phyloP scores from a whole-genome alignment of 2,329 filamentous ascomycete genomes.

The Penicillium vulpinum region DNA sequence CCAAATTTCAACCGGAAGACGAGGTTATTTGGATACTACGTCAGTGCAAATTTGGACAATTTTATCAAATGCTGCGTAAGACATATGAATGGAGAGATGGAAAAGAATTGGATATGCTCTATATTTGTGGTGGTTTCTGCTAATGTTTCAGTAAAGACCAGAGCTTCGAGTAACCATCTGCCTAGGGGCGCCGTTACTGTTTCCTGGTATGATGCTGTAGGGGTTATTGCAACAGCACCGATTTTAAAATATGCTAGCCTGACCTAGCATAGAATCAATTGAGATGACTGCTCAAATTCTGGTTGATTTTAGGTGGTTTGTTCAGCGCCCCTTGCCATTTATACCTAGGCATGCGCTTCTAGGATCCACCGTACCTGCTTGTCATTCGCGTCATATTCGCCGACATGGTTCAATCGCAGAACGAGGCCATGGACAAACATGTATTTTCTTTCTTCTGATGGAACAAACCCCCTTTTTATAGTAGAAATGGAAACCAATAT shows the following conservation, averaged over 20 bases:
- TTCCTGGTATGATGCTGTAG: background rate
- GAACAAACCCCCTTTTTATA: background rate
- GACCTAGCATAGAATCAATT: background rate
- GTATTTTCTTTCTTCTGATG: too few species aligned
- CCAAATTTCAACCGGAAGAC: background rate
- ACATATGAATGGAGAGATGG: too few species aligned
- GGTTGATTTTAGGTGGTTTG: background rate
- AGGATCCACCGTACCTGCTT: background rate
- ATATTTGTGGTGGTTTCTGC: too few species aligned
- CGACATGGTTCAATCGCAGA: background rate
- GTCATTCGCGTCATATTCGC: background rate
- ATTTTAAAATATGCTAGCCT: background rate
- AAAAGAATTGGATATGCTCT: background rate
- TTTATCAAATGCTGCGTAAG: too few species aligned
- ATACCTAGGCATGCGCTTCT: background rate
- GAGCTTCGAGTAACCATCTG: background rate
- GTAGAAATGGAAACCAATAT: background rate
- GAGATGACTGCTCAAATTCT: background rate
- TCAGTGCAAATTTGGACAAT: too few species aligned
- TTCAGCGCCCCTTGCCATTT: background rate
- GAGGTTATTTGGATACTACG: too few species aligned
- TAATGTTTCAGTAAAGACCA: too few species aligned
- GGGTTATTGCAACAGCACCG: background rate
- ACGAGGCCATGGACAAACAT: background rate
- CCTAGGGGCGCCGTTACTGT: background rate